Percentiles rank a stretch among this genome's conserved stretches.
Conservation (phyloP, 768 basidiomycete species). For the Mycena albidolilacea region DNA sequence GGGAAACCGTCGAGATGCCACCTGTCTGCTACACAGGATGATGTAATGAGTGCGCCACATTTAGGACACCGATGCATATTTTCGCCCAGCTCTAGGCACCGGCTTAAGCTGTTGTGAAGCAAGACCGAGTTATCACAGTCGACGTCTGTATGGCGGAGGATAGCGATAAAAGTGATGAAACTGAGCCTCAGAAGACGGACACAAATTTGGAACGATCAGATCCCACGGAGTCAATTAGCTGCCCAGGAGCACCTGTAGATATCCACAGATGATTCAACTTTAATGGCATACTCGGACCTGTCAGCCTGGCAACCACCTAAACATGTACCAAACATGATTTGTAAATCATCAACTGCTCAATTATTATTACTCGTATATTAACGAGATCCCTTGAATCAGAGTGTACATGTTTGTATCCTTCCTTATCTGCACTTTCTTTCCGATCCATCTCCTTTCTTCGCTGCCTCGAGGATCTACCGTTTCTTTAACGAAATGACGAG, state of each 20-base stretch:
- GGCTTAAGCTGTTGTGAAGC: not conserved
- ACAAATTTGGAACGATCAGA: slow-evolving; percentile 6
- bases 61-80: not conserved
- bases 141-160: not conserved
- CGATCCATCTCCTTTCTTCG: too few relatives aligned
- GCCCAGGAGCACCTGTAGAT: not conserved
- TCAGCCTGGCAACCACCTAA: not conserved
- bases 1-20: not conserved
- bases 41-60: not conserved
- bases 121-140: not conserved
- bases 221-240: not conserved
- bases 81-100: not conserved
- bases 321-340: not conserved
- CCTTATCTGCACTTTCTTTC: too few relatives aligned
- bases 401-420: too few relatives aligned
- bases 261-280: not conserved
- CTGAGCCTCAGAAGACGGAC: slow-evolving; percentile 6
- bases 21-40: not conserved
- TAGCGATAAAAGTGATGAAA: slow-evolving; percentile 1
- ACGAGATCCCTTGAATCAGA: too few relatives aligned
- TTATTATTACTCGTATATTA: too few relatives aligned
- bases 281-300: not conserved
- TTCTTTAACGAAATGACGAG: too few relatives aligned
- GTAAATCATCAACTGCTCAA: not conserved
- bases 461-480: too few relatives aligned